Conservation (phyloP, 1,284 basidiomycete species). For the Cutaneotrichosporon sp. region DNA sequence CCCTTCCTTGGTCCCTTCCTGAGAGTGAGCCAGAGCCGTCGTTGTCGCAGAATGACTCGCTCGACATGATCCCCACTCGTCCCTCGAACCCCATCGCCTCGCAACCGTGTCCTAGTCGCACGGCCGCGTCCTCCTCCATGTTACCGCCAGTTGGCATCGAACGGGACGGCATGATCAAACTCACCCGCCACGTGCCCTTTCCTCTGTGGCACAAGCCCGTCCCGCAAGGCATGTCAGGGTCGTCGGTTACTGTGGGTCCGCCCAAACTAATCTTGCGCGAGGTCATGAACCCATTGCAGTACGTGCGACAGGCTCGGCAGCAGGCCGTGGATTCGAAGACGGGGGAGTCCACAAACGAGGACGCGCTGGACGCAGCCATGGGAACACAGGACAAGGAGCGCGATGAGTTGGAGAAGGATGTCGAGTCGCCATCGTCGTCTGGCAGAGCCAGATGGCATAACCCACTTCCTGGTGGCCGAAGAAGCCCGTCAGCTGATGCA, state of each 20-base stretch:
- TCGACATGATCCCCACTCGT: too few species aligned
- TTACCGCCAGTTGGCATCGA: not conserved
- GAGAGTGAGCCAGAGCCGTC: too few species aligned
- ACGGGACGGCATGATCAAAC: not conserved
- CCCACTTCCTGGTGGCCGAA: too few species aligned
- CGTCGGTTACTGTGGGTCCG: not conserved
- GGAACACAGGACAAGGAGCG: not conserved
- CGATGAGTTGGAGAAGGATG: not conserved
- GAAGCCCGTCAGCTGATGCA: too few species aligned
- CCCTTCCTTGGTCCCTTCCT: too few species aligned
- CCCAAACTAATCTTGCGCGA: not conserved
- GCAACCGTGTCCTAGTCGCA: not conserved
- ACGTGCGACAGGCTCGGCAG: not conserved
- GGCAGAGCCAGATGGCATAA: not conserved
- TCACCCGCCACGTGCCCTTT: not conserved
- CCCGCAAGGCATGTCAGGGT: not conserved
- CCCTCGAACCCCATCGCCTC: not conserved
- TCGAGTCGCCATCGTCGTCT: not conserved
- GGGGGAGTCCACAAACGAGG: not conserved
- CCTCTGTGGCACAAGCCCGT: not conserved
- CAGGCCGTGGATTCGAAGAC: not conserved
- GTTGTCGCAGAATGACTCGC: too few species aligned
- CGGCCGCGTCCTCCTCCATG: not conserved
- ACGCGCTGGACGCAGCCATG: not conserved
- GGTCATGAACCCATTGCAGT: conserved; percentile 10